Evolutionary conservation across 2,329 filamentous ascomycete genomes (phyloP), one percentile per base, ranked within the genome.

Genomic region (Huntiella decipiens): DNA sequence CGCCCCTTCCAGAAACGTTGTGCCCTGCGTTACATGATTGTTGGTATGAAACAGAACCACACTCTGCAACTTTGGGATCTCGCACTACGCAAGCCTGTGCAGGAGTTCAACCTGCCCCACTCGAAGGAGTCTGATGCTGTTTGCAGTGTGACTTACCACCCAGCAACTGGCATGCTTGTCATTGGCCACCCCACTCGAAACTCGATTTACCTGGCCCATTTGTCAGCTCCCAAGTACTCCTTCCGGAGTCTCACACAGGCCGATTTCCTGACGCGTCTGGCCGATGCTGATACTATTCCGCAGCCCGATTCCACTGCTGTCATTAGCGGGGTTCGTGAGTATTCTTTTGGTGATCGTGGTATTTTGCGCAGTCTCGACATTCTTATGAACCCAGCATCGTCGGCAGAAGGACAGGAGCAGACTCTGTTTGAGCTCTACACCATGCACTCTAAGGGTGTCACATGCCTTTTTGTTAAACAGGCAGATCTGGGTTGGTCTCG

Each of bases 41-140:
- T 98, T 51, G 91, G 91, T 56, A 85, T 96, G 75, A 95, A 96
- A 67, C 91, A 98, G 62, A 98, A 98, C 63, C 91, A 98, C 65
- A 92, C 88, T 47, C 75, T 98, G 51, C 92, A 98, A 67, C 75
- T 98, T 38, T 98, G 91, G 92, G 91, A 98, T 66, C 77, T 98
- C 57, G 86, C 83, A 37, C 77, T 98, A 32, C 82, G 82, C 53
- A 95, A 95, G 64, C 84, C 87, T 28, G 91, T 98, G 34, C 88
- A 98, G 60, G 91, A 98, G 65, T 79, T 98, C 60, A 91, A 94
- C 60, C 77, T 98, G 47, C 91, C 91, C 1, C 88, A 98, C 58
- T 83, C 83, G 64, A 93, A 91, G 58, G 88, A 96, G 60, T 92
- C 85, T 3, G 88, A 95, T 61, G 86, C 86, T n/a, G 88, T 96